phyloP scores from a whole-genome alignment of 2,329 filamentous ascomycete genomes.

The Neonectria coccinea region DNA sequence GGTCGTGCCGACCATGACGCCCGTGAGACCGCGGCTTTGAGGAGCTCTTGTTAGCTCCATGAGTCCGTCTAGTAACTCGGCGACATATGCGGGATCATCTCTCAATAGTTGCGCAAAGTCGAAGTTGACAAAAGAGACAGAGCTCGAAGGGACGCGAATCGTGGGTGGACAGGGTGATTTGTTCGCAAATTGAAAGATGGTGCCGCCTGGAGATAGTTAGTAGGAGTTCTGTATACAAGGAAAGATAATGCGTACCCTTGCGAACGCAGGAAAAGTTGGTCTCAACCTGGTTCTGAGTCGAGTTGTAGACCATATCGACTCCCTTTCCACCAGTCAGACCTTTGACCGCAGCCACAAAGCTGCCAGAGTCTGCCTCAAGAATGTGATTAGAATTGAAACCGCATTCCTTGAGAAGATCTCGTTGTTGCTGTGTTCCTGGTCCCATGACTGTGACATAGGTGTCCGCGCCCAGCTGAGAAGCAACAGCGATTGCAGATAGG shows the following conservation, averaged over 20 bases:
- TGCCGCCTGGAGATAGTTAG: slow-evolving; percentile 47
- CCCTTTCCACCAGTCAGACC: slow-evolving; percentile 49
- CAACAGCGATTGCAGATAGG: slow-evolving; percentile 57
- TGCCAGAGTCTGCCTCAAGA: slow-evolving; percentile 51
- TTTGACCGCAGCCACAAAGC: slow-evolving; percentile 50
- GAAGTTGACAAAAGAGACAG: slow-evolving; percentile 49
- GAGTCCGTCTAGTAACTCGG: slow-evolving; percentile 44
- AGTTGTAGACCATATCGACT: slow-evolving; percentile 60
- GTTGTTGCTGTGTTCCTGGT: slow-evolving; percentile 49
- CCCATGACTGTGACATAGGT: slow-evolving; percentile 58
- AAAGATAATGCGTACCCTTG: slow-evolving; percentile 47
- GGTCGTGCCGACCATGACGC: slow-evolving; percentile 33
- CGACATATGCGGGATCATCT: slow-evolving; percentile 49
- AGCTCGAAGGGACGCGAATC: slow-evolving; percentile 26
- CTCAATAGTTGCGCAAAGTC: slow-evolving; percentile 49
- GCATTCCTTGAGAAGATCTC: slow-evolving; percentile 49
- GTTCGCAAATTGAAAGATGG: slow-evolving; percentile 48
- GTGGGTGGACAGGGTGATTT: slow-evolving; percentile 36
- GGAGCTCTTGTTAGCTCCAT: background rate
- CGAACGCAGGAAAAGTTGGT: slow-evolving; percentile 51
- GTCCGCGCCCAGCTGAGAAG: slow-evolving; percentile 51
- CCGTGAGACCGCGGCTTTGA: background rate
- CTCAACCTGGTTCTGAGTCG: slow-evolving; percentile 53
- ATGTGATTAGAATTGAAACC: slow-evolving; percentile 53
- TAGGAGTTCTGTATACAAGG: background rate